Evolutionary conservation across 495 filamentous ascomycete genomes (phyloP).

Genomic region (Aspergillus indologenus): DNA sequence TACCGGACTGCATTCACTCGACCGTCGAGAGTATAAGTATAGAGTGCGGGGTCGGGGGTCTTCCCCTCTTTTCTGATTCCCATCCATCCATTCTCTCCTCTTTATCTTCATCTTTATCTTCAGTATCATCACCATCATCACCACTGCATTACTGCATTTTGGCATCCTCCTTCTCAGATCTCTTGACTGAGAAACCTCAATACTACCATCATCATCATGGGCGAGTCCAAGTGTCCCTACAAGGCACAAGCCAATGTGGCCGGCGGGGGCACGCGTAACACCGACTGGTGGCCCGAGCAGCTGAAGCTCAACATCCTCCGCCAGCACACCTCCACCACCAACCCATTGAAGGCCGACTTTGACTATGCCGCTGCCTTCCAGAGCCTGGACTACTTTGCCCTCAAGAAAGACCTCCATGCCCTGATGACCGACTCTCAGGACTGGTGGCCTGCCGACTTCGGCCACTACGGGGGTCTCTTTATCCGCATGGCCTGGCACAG

Average conservation of each 20-base stretch:
- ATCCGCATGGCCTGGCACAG: conserved; percentile 78
- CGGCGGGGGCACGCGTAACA: conserved; percentile 59
- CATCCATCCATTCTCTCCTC: too few relatives aligned
- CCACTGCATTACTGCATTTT: too few relatives aligned
- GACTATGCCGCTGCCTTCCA: conserved; percentile 69
- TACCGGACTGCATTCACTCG: neutral
- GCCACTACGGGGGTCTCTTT: conserved; percentile 74
- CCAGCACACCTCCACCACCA: conserved; percentile 60
- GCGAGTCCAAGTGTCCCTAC: conserved; percentile 48
- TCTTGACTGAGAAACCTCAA: too few relatives aligned
- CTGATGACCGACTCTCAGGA: conserved; percentile 75
- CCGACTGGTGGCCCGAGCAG: conserved; percentile 67
- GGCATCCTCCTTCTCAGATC: too few relatives aligned
- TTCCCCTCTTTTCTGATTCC: neutral
- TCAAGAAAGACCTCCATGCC: conserved; percentile 65
- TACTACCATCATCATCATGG: conserved; percentile 21
- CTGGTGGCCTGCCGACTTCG: conserved; percentile 75
- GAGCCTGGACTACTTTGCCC: conserved; percentile 62
- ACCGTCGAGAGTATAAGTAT: neutral
- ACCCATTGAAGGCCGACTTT: conserved; percentile 58
- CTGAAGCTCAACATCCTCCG: conserved; percentile 67
- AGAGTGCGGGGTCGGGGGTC: neutral
- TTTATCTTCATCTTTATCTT: too few relatives aligned
- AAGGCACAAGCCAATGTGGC: conserved; percentile 48
- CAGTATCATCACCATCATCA: too few relatives aligned